Conservation (phyloP, 352 stramenopile genomes). For the Phytophthora brassicae region DNA sequence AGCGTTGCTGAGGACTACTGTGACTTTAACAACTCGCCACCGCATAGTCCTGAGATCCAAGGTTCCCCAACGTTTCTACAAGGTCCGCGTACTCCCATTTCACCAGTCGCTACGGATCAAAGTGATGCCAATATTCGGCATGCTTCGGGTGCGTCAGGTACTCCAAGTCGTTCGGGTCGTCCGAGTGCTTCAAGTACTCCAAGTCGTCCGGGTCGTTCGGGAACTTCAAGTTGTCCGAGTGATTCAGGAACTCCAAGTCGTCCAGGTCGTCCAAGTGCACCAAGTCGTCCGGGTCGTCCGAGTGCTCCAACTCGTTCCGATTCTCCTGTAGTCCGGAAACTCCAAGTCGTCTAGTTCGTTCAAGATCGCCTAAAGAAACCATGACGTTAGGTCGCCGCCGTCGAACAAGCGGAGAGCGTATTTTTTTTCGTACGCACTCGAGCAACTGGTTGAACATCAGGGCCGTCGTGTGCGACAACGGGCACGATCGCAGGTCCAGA, state of each 20-base stretch:
- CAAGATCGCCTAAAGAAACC: not conserved
- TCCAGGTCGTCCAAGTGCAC: not conserved
- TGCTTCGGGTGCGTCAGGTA: not conserved
- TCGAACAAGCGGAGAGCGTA: not conserved
- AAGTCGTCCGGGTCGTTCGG: not conserved
- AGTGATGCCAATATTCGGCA: too few relatives aligned
- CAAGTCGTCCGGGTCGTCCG: too few relatives aligned
- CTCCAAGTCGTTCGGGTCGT: not conserved
- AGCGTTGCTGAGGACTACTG: not conserved
- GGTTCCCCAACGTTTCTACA: not conserved
- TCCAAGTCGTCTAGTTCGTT: not conserved
- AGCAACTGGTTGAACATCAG: not conserved
- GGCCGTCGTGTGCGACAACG: not conserved
- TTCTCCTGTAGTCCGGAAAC: not conserved
- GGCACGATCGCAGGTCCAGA: not conserved
- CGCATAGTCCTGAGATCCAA: not conserved
- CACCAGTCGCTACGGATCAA: too few relatives aligned
- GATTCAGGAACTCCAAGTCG: not conserved
- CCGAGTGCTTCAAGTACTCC: not conserved
- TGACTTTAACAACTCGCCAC: not conserved
- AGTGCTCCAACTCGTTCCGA: too few relatives aligned
- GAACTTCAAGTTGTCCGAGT: not conserved
- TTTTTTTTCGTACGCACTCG: not conserved
- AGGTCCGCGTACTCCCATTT: not conserved
- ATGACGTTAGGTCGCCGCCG: not conserved